Evolutionary conservation across 768 basidiomycete genomes (phyloP), one percentile per base, ranked within the genome.

Genomic region (Termitomyces sp.): DNA sequence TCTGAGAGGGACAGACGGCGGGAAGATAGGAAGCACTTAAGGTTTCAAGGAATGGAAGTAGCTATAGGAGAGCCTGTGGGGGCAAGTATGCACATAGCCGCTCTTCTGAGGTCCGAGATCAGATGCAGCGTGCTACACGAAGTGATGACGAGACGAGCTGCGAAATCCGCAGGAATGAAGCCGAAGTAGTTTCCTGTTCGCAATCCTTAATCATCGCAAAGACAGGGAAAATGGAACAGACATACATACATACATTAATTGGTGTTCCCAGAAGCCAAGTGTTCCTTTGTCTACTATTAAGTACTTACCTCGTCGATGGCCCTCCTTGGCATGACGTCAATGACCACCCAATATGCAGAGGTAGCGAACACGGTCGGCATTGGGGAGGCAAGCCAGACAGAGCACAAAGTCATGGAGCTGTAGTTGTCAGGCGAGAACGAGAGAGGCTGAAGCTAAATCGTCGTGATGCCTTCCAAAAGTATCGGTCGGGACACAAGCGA

Each of bases 401-500:
- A 59, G 34, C 67, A 58, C 6, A 6, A 3, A 29, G n/a, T n/a
- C 29, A 29, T 29, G 6, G 29, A 3, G 29, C 29, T 29, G 13
- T 32, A 31, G 29, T 29, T 63, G 57, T 22, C 73, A 69, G 1
- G 57, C 24, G 27, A 73, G 36, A 24, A 69, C 67, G 26, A 74
- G 58, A 26, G 69, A 24, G 68, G 72, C 27, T 71, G 72, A 31
- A 68, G 61, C 50, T 65, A 68, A 57, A 61, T 16, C 54, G 63
- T 26, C 57, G 53, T 2, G 74, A 73, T 4, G 62, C 47, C 14
- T 66, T 58, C 53, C 63, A 59, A 57, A 73, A 64, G 59, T 59
- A 65, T 37, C 61, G 61, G 24, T 37, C 61, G 61, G 24, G 74
- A 76, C 36, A 74, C 72, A 31, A 71, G 68, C 27, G 74, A 69